Conservation (phyloP, 1,284 basidiomycete genomes). For the Trichosporon asahii region DNA sequence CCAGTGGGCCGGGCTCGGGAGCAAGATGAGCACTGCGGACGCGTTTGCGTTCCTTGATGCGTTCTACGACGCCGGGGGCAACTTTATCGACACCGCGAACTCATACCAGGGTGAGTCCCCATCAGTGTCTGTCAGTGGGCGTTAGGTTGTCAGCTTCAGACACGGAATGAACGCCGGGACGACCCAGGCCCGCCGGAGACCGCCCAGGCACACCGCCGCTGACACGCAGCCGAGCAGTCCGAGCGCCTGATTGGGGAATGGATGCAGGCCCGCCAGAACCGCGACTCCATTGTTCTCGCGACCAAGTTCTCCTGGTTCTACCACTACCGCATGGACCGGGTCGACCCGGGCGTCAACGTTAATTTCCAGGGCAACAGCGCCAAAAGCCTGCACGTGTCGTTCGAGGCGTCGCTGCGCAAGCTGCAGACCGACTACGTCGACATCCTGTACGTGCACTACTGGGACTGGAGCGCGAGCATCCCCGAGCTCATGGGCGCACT, state of each 20-base stretch:
- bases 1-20: slow-evolving; percentile 25
- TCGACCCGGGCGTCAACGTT: slow-evolving; percentile 30
- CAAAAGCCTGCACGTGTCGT: slow-evolving; percentile 19
- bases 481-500: slow-evolving; percentile 53
- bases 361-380: slow-evolving; percentile 49
- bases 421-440: slow-evolving; percentile 54
- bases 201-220: too few relatives aligned
- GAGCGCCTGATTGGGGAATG: slow-evolving; percentile 53
- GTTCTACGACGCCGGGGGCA: slow-evolving; percentile 43
- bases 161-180: too few relatives aligned
- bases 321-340: slow-evolving; percentile 38
- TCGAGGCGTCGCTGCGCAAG: slow-evolving; percentile 47
- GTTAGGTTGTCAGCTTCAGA: background rate
- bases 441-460: slow-evolving; percentile 53
- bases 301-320: slow-evolving; percentile 36
- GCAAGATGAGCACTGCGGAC: slow-evolving; percentile 22
- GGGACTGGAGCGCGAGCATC: slow-evolving; percentile 51
- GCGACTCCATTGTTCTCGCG: slow-evolving; percentile 32
- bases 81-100: slow-evolving; percentile 51
- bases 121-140: too few relatives aligned
- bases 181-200: too few relatives aligned
- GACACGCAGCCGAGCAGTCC: slow-evolving; percentile 31
- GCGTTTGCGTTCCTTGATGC: slow-evolving; percentile 45
- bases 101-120: slow-evolving; percentile 36
- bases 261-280: slow-evolving; percentile 46